Conservation (phyloP, 2,329 filamentous ascomycete genomes). For the Cladosporium sphaerospermum region DNA sequence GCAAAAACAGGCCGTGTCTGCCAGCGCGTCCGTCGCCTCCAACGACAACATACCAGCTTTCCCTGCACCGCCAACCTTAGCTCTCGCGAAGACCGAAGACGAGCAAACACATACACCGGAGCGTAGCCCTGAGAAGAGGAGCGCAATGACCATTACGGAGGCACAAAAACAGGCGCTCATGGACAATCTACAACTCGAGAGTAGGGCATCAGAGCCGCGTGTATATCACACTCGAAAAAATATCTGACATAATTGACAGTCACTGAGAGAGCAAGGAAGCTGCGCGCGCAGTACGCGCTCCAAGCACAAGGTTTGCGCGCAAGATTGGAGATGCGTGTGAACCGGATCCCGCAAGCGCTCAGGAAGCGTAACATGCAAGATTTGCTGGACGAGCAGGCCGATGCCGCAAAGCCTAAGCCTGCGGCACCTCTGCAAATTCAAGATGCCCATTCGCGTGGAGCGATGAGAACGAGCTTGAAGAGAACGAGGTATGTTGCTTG, state of each 20-base stretch:
- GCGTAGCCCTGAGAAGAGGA: constrained; percentile 4
- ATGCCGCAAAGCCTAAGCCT: constrained; percentile 21
- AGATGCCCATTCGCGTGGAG: neutral
- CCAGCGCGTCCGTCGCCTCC: constrained; percentile 11
- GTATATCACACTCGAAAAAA: neutral
- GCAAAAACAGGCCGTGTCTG: constrained; percentile 5
- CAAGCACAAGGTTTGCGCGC: constrained; percentile 80
- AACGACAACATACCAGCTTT: constrained; percentile 11
- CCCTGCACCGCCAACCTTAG: neutral
- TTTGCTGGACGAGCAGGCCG: constrained; percentile 53
- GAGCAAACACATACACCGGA: constrained; percentile 18
- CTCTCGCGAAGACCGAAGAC: constrained; percentile 10
- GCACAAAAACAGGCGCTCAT: constrained; percentile 79
- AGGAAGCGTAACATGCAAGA: constrained; percentile 79
- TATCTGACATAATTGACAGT: constrained; percentile 47
- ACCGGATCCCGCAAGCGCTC: constrained; percentile 76
- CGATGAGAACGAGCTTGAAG: constrained; percentile 22
- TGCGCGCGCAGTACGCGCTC: constrained; percentile 81
- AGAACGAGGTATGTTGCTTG: constrained; percentile 28
- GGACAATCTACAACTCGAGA: constrained; percentile 82
- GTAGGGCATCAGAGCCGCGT: constrained; percentile 44
- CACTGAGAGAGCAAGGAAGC: constrained; percentile 76
- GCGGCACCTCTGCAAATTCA: constrained; percentile 12
- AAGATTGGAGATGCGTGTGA: constrained; percentile 86
- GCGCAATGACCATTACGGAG: constrained; percentile 28